Evolutionary conservation across 495 filamentous ascomycete species (phyloP), one percentile per base, ranked within the genome.

Genomic region (Neurospora sp.): DNA sequence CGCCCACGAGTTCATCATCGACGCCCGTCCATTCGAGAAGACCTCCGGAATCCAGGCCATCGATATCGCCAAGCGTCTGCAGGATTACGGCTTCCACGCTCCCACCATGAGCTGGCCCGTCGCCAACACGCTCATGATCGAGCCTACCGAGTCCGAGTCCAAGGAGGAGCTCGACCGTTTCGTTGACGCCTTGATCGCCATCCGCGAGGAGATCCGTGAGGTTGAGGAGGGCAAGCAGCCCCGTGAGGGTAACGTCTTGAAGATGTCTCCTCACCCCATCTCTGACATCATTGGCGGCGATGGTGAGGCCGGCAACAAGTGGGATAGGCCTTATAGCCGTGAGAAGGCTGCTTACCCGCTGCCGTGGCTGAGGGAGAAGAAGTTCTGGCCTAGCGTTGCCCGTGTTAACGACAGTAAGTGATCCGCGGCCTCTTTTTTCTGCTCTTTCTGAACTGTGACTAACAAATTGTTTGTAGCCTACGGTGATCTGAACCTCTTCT

Each of bases 71-170:
- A 99, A 99, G 86, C 93, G 96, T 74, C 90, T 99, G 10, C 95
- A 98, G 83, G 96, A 99, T 80, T 99, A 97, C 80, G 96, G 96
- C 54, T 99, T 99, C 88, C 96, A 99, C 81, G 94, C 96, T 4
- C 96, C 96, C 4, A 99, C 96, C 66, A 98, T 99, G 96, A 93
- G 91, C 79, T 99, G 94, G 94, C 96, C 96, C 7, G 95, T 99
- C 3, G 87, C 94, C 66, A 96, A 96, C 82, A 99, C 96, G 2
- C 89, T 99, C 23, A 99, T 99, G 96, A 97, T 99, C 77, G 96
- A 99, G 86, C 96, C 96, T 40, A 99, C 96, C 0, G 96, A 99
- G 84, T 94, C 91, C 20, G 96, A 99, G 84, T 93, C 89, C 82
- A 92, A 96, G 80, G 92, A 92, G 75, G 96, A 99, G 84, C 88